Evolutionary conservation across 2,329 filamentous ascomycete genomes (phyloP).

Genomic region (Penicillium capsulatum): DNA sequence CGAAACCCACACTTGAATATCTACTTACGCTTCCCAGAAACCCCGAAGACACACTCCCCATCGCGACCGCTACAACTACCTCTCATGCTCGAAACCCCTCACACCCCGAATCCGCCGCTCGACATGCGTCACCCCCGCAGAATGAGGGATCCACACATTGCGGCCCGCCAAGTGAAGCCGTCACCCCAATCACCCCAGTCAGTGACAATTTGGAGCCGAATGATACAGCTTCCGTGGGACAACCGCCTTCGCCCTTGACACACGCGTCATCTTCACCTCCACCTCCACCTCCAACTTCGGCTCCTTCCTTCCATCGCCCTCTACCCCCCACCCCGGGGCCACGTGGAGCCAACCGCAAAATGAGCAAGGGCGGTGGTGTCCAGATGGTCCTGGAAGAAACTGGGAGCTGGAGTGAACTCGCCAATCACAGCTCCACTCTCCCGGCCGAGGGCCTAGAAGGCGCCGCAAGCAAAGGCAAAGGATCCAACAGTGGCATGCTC

Average conservation of each 20-base stretch:
- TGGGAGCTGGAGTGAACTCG: slow-evolving; percentile 86
- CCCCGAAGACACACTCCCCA: slow-evolving; percentile 37
- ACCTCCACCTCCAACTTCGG: slow-evolving; percentile 25
- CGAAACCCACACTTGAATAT: slow-evolving; percentile 5
- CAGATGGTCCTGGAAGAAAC: slow-evolving; percentile 87
- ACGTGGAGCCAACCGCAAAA: slow-evolving; percentile 63
- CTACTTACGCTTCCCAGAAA: slow-evolving; percentile 27
- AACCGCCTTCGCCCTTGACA: slow-evolving; percentile 27
- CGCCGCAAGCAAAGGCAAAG: slow-evolving; percentile 44
- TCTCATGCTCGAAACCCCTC: slow-evolving; percentile 37
- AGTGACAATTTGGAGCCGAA: slow-evolving; percentile 30
- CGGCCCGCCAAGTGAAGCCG: slow-evolving; percentile 11
- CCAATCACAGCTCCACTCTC: slow-evolving; percentile 74
- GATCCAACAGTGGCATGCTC: slow-evolving; percentile 68
- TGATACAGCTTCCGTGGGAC: slow-evolving; percentile 18
- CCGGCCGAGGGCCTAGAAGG: slow-evolving; percentile 58
- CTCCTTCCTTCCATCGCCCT: slow-evolving; percentile 40
- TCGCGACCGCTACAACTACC: slow-evolving; percentile 19
- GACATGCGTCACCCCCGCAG: slow-evolving; percentile 24
- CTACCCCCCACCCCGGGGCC: slow-evolving; percentile 43
- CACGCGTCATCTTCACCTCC: slow-evolving; percentile 25
- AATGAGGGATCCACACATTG: slow-evolving; percentile 8
- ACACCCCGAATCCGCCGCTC: slow-evolving; percentile 30
- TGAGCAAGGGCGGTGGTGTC: slow-evolving; percentile 75
- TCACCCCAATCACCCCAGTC: slow-evolving; percentile 24